Base-by-base conservation (phyloP, 208 protist genomes). In the Trypanosoma avium region DNA sequence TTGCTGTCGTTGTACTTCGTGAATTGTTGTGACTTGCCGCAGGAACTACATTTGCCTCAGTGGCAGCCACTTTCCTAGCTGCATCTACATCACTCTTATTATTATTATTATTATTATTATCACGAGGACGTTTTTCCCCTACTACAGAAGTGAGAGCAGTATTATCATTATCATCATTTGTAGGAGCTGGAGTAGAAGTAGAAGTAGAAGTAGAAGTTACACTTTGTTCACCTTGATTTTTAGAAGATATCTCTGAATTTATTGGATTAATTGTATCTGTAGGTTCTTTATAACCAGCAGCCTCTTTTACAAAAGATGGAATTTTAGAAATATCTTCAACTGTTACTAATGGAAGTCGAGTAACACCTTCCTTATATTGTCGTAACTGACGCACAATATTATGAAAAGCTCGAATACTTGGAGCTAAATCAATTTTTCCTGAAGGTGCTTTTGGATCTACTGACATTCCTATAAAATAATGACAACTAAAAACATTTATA, bases 391-490 rank as follows among this genome's bases (percentile, higher is more conserved):
- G 67, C 15, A 95, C 74, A 46, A 87, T 74, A 24, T 50, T 58
- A 61, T 93, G 79, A 59, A 95, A 95, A 1, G 70, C 73, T 22
- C 61, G 65, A 49, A 95, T 93, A 30, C 86, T 79, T 0, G 84
- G 82, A 17, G 71, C 71, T 6, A 92, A 72, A 60, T 91, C 80
- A 52, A 95, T 87, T 38, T 73, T 79, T 8, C 65, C 70, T 10
- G 70, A 75, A 3, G 75, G 71, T 19, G 86, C 59, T 40, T 53
- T 80, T 43, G 66, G 53, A 58, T 92, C 84, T 12, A 93, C 89
- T 10, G 77, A 82, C 77, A 95, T 89, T 32, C 86, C 89, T 61
- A 95, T 87, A 70, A 82, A 91, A 74, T 95, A 95, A 52, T 93
- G 75, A 36, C 59, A 67, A 56, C 59, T 73, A 53, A 73, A 73